Evolutionary conservation across 768 basidiomycete genomes (phyloP), one percentile per base, ranked within the genome.

Genomic region (Lentinula lateritia): DNA sequence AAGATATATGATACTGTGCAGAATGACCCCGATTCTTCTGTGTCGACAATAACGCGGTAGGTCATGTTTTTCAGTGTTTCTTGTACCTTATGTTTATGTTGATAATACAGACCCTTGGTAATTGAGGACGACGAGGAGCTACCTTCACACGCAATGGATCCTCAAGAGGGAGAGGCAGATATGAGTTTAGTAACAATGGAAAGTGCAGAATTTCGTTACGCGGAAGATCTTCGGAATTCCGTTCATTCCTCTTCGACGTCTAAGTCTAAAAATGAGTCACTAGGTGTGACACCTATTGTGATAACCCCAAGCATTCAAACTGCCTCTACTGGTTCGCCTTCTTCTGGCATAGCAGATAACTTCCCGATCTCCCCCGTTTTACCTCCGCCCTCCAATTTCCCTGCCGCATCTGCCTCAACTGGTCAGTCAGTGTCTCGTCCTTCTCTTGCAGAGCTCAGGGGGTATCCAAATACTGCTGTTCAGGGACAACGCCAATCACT

Each of bases 101-200:
- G 18, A 9, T 28, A 28, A 23, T 7, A 15, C 12, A 56, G 55
- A n/a, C 55, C 41, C 18, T 78, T 83, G 56, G 77, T 81, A 0
- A 71, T 81, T 6, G 79, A 80, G 20, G 81, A 83, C 52, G 78
- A 80, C 12, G 80, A 82, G 53, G 65, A 69, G 41, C 59, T 62
- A 42, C 65, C 63, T 20, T 52, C 53, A 23, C 63, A 62, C 52
- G 55, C 65, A 13, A 55, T 46, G 36, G 52, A 62, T 34, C 52
- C 62, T n/a, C 71, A 46, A 34, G 66, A 65, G 60, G 64, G 50
- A 34, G 58, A 60, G 36, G 16, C 46, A 36, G 54, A 65, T 18
- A 46, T 52, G 16, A 60, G 59, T 34, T n/a, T 60, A 18, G 18
- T n/a, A 7, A 60, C 59, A 6, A 34, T 60, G 50, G 58, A 59